Percentiles rank a stretch among this genome's conserved stretches.
Evolutionary conservation across 129 eudicot genomes (phyloP).

Genomic region (Silybum marianum): DNA sequence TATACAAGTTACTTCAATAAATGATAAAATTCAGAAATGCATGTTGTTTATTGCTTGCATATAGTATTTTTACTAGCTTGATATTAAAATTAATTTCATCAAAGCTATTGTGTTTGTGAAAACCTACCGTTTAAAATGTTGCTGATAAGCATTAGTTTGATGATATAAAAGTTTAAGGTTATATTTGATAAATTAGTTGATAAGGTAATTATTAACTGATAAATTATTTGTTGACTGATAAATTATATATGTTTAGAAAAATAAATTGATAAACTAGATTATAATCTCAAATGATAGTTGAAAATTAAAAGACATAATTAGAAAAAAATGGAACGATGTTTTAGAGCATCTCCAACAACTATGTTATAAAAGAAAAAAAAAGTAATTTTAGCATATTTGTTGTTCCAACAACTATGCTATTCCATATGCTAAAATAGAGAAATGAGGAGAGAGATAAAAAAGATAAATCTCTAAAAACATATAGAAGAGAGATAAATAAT

Average conservation of each 20-base stretch:
- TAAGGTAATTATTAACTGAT: background rate
- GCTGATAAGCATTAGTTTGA: constrained; percentile 10
- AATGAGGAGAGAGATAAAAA: too few relatives aligned
- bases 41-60: background rate
- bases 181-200: too few relatives aligned
- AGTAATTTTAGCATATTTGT: too few relatives aligned
- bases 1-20: too few relatives aligned
- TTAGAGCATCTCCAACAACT: too few relatives aligned
- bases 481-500: too few relatives aligned
- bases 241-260: background rate
- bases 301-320: background rate
- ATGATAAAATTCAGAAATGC: background rate
- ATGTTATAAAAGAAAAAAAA: too few relatives aligned
- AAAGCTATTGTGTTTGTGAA: constrained; percentile 7
- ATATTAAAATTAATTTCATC: constrained; percentile 1
- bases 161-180: background rate
- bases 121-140: background rate
- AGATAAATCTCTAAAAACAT: too few relatives aligned
- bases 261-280: background rate
- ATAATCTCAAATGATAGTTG: background rate
- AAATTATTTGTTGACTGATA: background rate
- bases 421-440: too few relatives aligned
- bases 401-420: too few relatives aligned
- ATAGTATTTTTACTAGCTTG: background rate
- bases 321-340: background rate